A percentile compares a stretch with the other conserved stretches of the same genome.
phyloP scores from a whole-genome alignment of 805 yeast genomes.

The Candida patagonica region DNA sequence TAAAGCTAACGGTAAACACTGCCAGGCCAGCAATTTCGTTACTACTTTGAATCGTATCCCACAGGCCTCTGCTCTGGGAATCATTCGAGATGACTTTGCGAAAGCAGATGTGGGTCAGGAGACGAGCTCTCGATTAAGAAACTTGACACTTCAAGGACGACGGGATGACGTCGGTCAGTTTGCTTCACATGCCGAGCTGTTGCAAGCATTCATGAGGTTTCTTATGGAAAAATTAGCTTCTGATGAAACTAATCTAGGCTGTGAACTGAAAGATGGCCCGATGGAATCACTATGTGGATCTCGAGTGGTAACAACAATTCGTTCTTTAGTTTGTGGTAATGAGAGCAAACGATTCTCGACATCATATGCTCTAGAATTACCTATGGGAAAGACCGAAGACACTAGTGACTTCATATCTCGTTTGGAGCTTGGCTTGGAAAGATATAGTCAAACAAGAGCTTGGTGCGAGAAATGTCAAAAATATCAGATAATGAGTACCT shows the following conservation, averaged over 20 bases:
- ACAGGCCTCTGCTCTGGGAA: slow-evolving; percentile 43
- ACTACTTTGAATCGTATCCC: slow-evolving; percentile 38
- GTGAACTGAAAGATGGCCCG: background rate
- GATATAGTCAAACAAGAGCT: slow-evolving; percentile 35
- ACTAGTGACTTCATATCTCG: slow-evolving; percentile 14
- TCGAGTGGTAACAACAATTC: slow-evolving; percentile 14
- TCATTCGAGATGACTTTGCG: slow-evolving; percentile 40
- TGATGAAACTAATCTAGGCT: slow-evolving; percentile 33
- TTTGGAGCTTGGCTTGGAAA: slow-evolving; percentile 19
- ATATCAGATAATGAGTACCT: slow-evolving; percentile 47
- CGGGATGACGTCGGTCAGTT: background rate
- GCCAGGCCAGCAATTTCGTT: slow-evolving; percentile 75
- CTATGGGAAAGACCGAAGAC: slow-evolving; percentile 3
- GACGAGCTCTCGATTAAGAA: background rate
- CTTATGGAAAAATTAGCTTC: slow-evolving; percentile 41
- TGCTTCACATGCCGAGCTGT: slow-evolving; percentile 19
- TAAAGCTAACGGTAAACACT: slow-evolving; percentile 69
- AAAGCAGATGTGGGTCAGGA: background rate
- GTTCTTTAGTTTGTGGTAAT: slow-evolving; percentile 19
- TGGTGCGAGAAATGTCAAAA: slow-evolving; percentile 44
- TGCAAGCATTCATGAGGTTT: slow-evolving; percentile 51
- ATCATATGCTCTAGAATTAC: slow-evolving; percentile 19
- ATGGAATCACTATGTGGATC: slow-evolving; percentile 13
- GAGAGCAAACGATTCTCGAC: slow-evolving; percentile 15
- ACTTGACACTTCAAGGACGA: background rate